Conservation (phyloP, 306 rosid genomes). For the Corylus avellana region DNA sequence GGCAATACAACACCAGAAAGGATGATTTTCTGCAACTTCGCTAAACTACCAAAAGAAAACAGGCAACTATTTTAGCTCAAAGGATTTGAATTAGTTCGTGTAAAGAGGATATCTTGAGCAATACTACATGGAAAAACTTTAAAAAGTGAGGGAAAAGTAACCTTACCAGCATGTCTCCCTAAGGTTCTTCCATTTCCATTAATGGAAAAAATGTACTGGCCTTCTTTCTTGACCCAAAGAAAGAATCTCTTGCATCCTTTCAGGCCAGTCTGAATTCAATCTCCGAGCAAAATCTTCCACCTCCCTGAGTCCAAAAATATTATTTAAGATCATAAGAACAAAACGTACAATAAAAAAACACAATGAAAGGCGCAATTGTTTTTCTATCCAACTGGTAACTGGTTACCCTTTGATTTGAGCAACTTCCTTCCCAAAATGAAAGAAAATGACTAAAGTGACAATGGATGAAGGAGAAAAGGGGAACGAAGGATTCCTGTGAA, state of each 20-base stretch:
- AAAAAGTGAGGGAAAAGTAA: constrained; percentile 9
- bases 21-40: not conserved
- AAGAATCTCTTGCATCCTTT: constrained; percentile 84
- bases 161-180: constrained; percentile 61
- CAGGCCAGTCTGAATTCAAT: constrained; percentile 92
- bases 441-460: not conserved
- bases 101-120: constrained; percentile 17
- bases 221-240: constrained; percentile 75
- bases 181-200: constrained; percentile 53
- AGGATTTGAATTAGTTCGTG: constrained; percentile 4
- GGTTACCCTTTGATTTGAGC: not conserved
- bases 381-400: not conserved
- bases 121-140: constrained; percentile 12
- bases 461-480: not conserved
- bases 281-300: constrained; percentile 94
- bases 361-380: not conserved
- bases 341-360: not conserved
- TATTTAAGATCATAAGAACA: not conserved
- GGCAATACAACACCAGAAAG: not conserved
- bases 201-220: constrained; percentile 43
- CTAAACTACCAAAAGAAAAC: not conserved
- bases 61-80: not conserved
- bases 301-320: constrained; percentile 62
- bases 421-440: not conserved
- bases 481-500: not conserved